A percentile compares a stretch with the other conserved stretches of the same genome.
Evolutionary conservation across 1,139 yeast species (phyloP).

Genomic region (Hemisphaericaspora xylofermentans): DNA sequence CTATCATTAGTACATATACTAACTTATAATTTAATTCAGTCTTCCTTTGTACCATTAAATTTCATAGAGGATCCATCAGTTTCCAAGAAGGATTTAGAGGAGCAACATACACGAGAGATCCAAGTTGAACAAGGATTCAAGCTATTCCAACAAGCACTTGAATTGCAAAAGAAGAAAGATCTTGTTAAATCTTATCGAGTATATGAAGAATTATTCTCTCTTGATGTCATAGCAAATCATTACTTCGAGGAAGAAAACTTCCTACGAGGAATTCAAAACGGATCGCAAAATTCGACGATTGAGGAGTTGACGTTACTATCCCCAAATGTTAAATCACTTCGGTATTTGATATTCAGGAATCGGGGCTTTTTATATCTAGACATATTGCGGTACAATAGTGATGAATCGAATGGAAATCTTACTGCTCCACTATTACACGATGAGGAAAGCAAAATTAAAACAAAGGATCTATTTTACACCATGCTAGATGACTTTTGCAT

Average conservation of each 20-base stretch:
- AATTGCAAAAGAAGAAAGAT: slow-evolving; percentile 51
- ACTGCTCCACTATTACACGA: slow-evolving; percentile 3
- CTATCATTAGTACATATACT: neutral
- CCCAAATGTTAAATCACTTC: slow-evolving; percentile 68
- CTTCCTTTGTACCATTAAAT: slow-evolving; percentile 80
- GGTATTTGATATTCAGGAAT: slow-evolving; percentile 79
- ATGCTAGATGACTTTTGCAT: slow-evolving; percentile 56
- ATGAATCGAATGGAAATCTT: slow-evolving; percentile 5
- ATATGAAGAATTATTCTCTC: slow-evolving; percentile 63
- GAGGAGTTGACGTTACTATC: slow-evolving; percentile 53
- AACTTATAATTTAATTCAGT: slow-evolving; percentile 25
- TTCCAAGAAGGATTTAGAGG: slow-evolving; percentile 57
- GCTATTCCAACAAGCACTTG: slow-evolving; percentile 69
- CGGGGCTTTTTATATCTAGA: slow-evolving; percentile 71
- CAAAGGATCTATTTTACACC: slow-evolving; percentile 35
- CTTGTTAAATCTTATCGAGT: slow-evolving; percentile 49
- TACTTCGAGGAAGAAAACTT: slow-evolving; percentile 42
- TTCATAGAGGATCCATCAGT: slow-evolving; percentile 63
- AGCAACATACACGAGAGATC: slow-evolving; percentile 85
- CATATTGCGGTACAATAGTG: slow-evolving; percentile 27
- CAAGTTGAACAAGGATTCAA: slow-evolving; percentile 86
- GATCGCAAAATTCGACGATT: slow-evolving; percentile 26
- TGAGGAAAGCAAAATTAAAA: slow-evolving; percentile 9
- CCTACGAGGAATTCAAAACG: slow-evolving; percentile 43
- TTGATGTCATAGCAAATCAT: slow-evolving; percentile 63